A percentile compares a stretch with the other conserved stretches of the same genome.
phyloP scores from a whole-genome alignment of 2,329 filamentous ascomycete genomes.

The Pseudocercospora eumusae region DNA sequence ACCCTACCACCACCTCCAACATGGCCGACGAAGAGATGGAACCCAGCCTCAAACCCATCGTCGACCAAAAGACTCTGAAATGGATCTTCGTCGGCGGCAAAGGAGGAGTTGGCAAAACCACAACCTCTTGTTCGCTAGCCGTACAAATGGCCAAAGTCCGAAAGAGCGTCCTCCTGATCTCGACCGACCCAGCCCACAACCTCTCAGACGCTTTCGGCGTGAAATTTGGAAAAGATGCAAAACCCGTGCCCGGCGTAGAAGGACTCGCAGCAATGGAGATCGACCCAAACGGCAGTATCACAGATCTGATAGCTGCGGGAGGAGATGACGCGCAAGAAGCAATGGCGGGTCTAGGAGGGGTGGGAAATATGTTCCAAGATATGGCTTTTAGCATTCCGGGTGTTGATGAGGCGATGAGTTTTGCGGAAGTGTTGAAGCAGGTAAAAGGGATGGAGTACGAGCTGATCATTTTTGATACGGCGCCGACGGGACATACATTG shows the following conservation, averaged over 20 bases:
- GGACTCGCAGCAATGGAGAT: constrained; percentile 99
- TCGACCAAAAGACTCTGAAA: constrained; percentile 91
- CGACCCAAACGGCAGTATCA: constrained; percentile 95
- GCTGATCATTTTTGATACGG: constrained; percentile 98
- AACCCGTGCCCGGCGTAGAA: constrained; percentile 84
- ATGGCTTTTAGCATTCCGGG: constrained; percentile 95
- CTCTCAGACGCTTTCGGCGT: constrained; percentile 96
- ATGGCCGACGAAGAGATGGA: constrained; percentile 77
- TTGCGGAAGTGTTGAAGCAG: constrained; percentile 98
- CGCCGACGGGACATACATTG: constrained; percentile 94
- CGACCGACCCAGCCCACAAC: constrained; percentile 97
- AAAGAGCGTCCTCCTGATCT: constrained; percentile 95
- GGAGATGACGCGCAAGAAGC: constrained; percentile 71
- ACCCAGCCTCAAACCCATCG: constrained; percentile 88
- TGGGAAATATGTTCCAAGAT: constrained; percentile 98
- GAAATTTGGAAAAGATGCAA: constrained; percentile 98
- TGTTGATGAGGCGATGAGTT: constrained; percentile 99
- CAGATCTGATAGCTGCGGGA: constrained; percentile 81
- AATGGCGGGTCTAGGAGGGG: constrained; percentile 65
- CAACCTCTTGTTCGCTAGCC: constrained; percentile 96
- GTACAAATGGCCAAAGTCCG: constrained; percentile 95
- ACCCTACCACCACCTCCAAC: constrained; percentile 18
- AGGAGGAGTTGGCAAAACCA: constrained; percentile 97
- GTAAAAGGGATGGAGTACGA: constrained; percentile 99
- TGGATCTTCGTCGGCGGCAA: constrained; percentile 99